phyloP scores from a whole-genome alignment of 2,329 filamentous ascomycete species.

The Septoria petroselini region DNA sequence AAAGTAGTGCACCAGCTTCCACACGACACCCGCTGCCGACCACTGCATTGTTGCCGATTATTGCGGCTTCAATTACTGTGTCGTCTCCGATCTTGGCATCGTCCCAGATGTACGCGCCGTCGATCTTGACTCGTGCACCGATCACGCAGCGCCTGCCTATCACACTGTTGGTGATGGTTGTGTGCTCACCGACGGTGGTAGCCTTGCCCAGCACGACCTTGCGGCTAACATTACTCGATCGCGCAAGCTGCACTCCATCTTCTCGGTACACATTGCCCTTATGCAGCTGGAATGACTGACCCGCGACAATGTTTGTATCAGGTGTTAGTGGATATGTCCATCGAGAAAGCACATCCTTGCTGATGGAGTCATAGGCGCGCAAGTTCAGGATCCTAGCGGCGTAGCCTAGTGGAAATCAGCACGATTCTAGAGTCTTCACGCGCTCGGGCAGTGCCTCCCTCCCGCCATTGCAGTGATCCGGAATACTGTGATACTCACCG shows the following conservation, averaged over 20 bases:
- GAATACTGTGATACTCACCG: too few relatives aligned
- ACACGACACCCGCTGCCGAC: slow-evolving; percentile 70
- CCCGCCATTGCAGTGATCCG: too few relatives aligned
- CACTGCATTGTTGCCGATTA: slow-evolving; percentile 69
- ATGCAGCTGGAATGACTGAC: slow-evolving; percentile 70
- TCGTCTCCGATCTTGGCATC: slow-evolving; percentile 73
- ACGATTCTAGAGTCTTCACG: too few relatives aligned
- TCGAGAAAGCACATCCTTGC: slow-evolving; percentile 76
- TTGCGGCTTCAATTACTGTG: slow-evolving; percentile 64
- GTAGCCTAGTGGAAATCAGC: too few relatives aligned
- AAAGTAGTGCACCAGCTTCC: slow-evolving; percentile 71
- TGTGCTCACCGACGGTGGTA: slow-evolving; percentile 71
- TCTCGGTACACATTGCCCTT: slow-evolving; percentile 74
- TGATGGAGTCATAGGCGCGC: slow-evolving; percentile 85
- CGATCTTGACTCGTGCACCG: slow-evolving; percentile 75
- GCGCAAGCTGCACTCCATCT: slow-evolving; percentile 68
- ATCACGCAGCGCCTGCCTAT: slow-evolving; percentile 84
- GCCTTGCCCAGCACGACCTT: slow-evolving; percentile 72
- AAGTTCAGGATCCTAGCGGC: slow-evolving; percentile 82
- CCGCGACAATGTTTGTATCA: slow-evolving; percentile 77
- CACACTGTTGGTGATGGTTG: slow-evolving; percentile 68
- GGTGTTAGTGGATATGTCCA: slow-evolving; percentile 89
- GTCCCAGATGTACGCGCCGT: slow-evolving; percentile 85
- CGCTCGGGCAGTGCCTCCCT: too few relatives aligned
- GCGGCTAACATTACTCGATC: slow-evolving; percentile 66